phyloP scores from a whole-genome alignment of 139 green algal species.

The Edaphochlamys debaryana region DNA sequence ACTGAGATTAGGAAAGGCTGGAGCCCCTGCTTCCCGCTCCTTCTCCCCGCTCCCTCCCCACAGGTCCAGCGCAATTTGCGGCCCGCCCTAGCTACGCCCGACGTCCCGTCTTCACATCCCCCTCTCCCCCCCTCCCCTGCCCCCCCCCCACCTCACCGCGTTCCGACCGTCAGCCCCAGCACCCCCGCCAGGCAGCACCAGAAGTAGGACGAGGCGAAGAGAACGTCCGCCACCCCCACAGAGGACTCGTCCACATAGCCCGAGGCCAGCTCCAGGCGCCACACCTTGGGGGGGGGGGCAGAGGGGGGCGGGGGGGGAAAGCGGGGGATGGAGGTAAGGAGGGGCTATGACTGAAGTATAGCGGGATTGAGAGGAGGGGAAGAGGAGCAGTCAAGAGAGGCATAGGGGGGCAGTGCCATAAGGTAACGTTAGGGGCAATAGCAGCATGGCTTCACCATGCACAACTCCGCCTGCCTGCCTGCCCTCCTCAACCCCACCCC shows the following conservation, averaged over 20 bases:
- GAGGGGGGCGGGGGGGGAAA: neutral
- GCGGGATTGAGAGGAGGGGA: too few species aligned
- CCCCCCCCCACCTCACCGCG: neutral
- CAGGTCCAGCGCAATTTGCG: neutral
- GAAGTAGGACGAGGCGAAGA: conserved; percentile 39
- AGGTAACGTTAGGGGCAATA: too few species aligned
- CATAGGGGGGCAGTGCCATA: too few species aligned
- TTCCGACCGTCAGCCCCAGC: conserved; percentile 10
- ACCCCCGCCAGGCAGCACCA: conserved; percentile 30
- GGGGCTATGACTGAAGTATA: too few species aligned
- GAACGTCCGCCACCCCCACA: neutral
- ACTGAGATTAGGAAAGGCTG: neutral
- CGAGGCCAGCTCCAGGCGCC: conserved; percentile 23
- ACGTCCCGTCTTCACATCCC: neutral
- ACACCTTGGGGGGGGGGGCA: conserved; percentile 1
- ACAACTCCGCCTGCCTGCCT: too few species aligned
- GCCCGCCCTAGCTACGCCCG: neutral
- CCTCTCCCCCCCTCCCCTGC: neutral
- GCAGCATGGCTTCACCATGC: too few species aligned
- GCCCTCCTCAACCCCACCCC: neutral
- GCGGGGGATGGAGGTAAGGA: too few species aligned
- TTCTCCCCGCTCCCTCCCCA: too few species aligned
- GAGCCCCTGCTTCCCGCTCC: neutral
- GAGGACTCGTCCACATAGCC: conserved; percentile 34
- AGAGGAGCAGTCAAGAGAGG: too few species aligned